A percentile compares a stretch with the other conserved stretches of the same genome.
Evolutionary conservation across 352 stramenopile genomes (phyloP).

Genomic region (Pythium biforme): DNA sequence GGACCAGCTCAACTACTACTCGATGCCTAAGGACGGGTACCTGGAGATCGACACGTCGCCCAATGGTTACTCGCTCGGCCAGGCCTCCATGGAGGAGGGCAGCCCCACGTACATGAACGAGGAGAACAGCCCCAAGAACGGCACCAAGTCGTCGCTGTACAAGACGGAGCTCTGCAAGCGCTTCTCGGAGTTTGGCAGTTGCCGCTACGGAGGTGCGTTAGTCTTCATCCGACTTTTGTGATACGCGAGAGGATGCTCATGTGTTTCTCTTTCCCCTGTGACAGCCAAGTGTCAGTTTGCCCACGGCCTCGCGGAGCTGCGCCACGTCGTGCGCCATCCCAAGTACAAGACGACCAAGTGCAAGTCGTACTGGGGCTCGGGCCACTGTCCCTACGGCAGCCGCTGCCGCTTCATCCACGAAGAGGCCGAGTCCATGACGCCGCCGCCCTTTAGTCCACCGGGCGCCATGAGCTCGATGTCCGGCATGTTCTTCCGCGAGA

Average conservation of each 20-base stretch:
- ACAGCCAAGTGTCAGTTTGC: slow-evolving; percentile 87
- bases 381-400: slow-evolving; percentile 83
- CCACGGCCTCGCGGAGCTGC: slow-evolving; percentile 74
- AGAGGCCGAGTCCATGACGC: slow-evolving; percentile 58
- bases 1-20: slow-evolving; percentile 84
- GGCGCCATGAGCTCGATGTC: slow-evolving; percentile 31
- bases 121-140: slow-evolving; percentile 83
- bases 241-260: no score
- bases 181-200: slow-evolving; percentile 86
- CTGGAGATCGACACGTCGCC: slow-evolving; percentile 63
- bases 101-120: slow-evolving; percentile 67
- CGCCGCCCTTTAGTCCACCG: slow-evolving; percentile 53
- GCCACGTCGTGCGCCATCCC: slow-evolving; percentile 82
- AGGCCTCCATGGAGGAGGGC: slow-evolving; percentile 24
- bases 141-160: slow-evolving; percentile 84
- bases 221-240: no score
- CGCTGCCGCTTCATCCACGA: slow-evolving; percentile 90
- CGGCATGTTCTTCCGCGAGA: slow-evolving; percentile 64
- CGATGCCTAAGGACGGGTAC: slow-evolving; percentile 72
- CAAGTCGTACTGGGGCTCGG: slow-evolving; percentile 90
- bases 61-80: slow-evolving; percentile 21
- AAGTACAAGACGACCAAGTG: slow-evolving; percentile 93
- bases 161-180: slow-evolving; percentile 89
- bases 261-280: background rate
- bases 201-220: slow-evolving; percentile 76